These are phyloP conservation scores for Solanum habrochaites DNA, from an alignment of 257 asterid species.

Conservation along the genomic window DNA sequence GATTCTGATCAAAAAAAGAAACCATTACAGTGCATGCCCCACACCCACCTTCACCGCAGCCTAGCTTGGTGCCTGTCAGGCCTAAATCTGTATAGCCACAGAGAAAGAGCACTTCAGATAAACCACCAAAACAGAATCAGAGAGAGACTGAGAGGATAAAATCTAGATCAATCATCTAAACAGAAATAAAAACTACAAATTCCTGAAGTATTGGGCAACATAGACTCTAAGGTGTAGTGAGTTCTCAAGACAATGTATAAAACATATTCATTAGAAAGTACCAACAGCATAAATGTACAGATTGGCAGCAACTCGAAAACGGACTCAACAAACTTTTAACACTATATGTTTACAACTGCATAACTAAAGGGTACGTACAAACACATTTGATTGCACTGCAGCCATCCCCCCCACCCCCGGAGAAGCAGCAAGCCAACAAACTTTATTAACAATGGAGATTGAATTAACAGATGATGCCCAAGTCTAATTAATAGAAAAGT, in stretches of 20 bases:
- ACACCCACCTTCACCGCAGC: conserved; percentile 99
- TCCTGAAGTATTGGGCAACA: neutral
- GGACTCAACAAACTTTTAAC: neutral
- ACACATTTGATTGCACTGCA: neutral
- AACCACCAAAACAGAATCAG: neutral
- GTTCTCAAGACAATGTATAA: neutral
- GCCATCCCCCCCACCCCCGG: no score
- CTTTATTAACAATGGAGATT: neutral
- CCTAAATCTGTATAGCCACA: conserved; percentile 47
- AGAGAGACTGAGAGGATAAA: neutral
- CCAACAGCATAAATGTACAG: neutral
- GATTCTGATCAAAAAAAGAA: conserved; percentile 63
- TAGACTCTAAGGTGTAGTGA: neutral
- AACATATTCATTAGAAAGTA: neutral
- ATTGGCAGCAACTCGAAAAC: neutral
- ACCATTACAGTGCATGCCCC: conserved; percentile 99
- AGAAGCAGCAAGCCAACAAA: neutral
- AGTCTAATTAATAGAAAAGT: neutral
- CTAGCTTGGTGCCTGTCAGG: conserved; percentile 94
- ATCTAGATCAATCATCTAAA: neutral
- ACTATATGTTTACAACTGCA: neutral
- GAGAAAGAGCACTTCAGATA: neutral
- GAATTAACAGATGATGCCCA: neutral
- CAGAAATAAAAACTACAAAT: neutral
- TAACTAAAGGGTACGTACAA: neutral